These are phyloP conservation scores for Leucocoprinus leucothites DNA, from an alignment of 768 basidiomycete species.

Conservation along the genomic window DNA sequence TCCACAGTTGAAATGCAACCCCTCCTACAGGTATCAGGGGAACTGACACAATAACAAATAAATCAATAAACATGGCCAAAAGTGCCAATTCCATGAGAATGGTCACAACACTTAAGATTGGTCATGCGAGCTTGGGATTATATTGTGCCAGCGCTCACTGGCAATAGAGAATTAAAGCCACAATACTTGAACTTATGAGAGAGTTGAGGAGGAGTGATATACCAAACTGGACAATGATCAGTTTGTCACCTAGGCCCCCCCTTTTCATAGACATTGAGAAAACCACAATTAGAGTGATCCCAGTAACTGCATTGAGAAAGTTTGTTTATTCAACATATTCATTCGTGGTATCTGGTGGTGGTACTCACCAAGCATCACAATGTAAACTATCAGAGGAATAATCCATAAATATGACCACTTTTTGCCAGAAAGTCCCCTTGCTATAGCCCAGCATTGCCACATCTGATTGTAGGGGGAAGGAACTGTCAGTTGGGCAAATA, in stretches of 20 bases:
- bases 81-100: conserved; percentile 16
- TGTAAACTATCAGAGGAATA: background rate
- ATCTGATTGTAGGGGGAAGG: background rate
- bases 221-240: background rate
- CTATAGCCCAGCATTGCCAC: conserved; percentile 1
- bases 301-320: background rate
- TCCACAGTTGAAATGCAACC: background rate
- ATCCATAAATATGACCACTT: background rate
- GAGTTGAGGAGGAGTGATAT: background rate
- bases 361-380: background rate
- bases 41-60: background rate
- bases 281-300: background rate
- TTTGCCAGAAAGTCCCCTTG: background rate
- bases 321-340: background rate
- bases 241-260: background rate
- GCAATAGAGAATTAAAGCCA: background rate
- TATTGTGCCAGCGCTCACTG: background rate
- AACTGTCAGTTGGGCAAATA: background rate
- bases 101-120: conserved; percentile 11
- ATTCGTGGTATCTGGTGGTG: too few relatives aligned
- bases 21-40: background rate
- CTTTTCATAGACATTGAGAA: background rate
- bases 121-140: too few relatives aligned
- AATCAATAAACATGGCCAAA: conserved; percentile 8
- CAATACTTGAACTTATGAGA: background rate